Conservation (phyloP, 140 eudicot species). For the Stevia rebaudiana region DNA sequence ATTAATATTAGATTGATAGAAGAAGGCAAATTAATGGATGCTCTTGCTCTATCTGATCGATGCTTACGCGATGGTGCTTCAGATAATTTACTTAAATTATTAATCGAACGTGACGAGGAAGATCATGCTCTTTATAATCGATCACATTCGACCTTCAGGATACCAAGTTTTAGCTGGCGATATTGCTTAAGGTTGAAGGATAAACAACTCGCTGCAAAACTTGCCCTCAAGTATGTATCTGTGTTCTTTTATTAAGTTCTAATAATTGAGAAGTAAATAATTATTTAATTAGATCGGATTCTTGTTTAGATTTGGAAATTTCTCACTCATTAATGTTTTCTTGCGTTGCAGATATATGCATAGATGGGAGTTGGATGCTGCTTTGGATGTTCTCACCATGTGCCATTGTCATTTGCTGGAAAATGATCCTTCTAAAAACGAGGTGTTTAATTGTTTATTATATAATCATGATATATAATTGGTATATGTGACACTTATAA, state of each 20-base stretch:
- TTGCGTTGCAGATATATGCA: slow-evolving; percentile 61
- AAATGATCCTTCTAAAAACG: slow-evolving; percentile 52
- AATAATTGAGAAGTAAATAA: not conserved
- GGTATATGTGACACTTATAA: not conserved
- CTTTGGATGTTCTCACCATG: slow-evolving; percentile 98
- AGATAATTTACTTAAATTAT: slow-evolving; percentile 72
- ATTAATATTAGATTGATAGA: slow-evolving; percentile 56
- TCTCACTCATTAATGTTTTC: slow-evolving; percentile 17
- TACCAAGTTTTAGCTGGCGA: slow-evolving; percentile 88
- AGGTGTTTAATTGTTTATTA: slow-evolving; percentile 38
- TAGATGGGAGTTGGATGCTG: slow-evolving; percentile 96
- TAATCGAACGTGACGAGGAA: slow-evolving; percentile 77
- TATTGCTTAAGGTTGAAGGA: slow-evolving; percentile 87
- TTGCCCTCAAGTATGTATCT: slow-evolving; percentile 74
- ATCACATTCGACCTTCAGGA: slow-evolving; percentile 34
- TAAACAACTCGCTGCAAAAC: slow-evolving; percentile 84
- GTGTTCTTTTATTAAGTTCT: not conserved
- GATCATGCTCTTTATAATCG: slow-evolving; percentile 31
- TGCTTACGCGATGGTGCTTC: slow-evolving; percentile 92
- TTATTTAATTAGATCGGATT: not conserved
- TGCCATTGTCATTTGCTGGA: slow-evolving; percentile 90
- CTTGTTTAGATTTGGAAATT: not conserved
- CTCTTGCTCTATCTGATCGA: slow-evolving; percentile 98
- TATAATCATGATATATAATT: not conserved
- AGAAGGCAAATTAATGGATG: slow-evolving; percentile 91